Conservation (phyloP, 306 rosid genomes). For the Mucuna pruriens region DNA sequence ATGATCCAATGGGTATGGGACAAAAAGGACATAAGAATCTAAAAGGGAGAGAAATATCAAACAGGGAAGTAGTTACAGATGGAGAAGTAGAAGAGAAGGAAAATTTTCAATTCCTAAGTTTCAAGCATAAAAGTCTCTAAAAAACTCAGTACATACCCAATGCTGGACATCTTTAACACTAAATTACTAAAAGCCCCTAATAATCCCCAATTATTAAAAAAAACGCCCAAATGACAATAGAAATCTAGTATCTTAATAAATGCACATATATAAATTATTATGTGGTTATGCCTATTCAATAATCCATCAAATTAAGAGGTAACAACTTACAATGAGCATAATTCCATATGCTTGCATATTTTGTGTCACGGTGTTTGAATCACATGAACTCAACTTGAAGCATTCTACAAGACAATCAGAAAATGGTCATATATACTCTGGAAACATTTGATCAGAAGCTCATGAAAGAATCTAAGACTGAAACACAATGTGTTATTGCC, state of each 20-base stretch:
- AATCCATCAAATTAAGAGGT: not conserved
- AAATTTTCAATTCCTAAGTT: not conserved
- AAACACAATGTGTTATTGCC: not conserved
- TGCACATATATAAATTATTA: not conserved
- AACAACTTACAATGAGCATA: constrained; percentile 70
- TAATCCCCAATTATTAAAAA: not conserved
- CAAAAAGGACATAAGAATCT: not conserved
- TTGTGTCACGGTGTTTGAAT: constrained; percentile 63
- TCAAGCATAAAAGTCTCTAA: not conserved
- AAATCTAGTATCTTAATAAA: not conserved
- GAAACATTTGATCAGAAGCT: not conserved
- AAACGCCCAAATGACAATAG: not conserved
- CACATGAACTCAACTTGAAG: constrained; percentile 71
- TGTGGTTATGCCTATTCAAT: not conserved
- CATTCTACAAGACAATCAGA: constrained; percentile 58
- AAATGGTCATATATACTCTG: constrained; percentile 33
- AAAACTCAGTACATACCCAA: not conserved
- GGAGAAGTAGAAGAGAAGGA: not conserved
- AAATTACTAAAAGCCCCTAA: constrained; percentile 6
- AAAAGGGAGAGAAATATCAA: not conserved
- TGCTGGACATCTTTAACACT: not conserved
- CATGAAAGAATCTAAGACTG: not conserved
- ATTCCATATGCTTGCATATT: constrained; percentile 70
- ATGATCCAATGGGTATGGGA: not conserved
- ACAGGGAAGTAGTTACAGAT: not conserved